These are phyloP conservation scores for Croton laevigatus DNA, from an alignment of 441 rosid species.

Conservation along the genomic window DNA sequence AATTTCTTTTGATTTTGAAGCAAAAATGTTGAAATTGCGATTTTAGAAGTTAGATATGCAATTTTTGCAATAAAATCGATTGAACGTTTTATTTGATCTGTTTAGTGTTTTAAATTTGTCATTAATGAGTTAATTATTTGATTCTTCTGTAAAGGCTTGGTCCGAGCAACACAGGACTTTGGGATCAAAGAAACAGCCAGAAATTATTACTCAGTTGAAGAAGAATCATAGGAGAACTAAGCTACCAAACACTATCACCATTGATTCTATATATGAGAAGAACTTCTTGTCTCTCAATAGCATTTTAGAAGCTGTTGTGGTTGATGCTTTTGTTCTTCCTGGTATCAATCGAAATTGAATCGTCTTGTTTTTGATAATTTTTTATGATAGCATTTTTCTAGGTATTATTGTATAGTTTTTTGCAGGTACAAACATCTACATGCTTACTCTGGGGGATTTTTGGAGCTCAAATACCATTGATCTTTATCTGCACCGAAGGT, in stretches of 20 bases:
- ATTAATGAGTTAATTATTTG: neutral
- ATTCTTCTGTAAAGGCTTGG: conserved; percentile 58
- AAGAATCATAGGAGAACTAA: conserved; percentile 65
- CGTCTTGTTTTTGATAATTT: neutral
- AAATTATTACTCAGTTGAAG: conserved; percentile 55
- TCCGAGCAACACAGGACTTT: conserved; percentile 59
- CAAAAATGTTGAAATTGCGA: conserved; percentile 4
- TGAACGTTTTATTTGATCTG: no score
- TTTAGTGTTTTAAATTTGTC: neutral
- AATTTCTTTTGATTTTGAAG: neutral
- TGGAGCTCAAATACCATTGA: conserved; percentile 97
- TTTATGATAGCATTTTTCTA: neutral
- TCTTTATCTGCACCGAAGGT: conserved; percentile 91
- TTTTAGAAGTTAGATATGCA: neutral
- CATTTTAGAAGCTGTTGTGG: conserved; percentile 72
- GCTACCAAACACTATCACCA: conserved; percentile 63
- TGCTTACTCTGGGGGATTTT: conserved; percentile 88
- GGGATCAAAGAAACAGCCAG: conserved; percentile 64
- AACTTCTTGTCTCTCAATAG: conserved; percentile 66
- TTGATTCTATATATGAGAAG: conserved; percentile 82
- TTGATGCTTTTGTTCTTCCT: conserved; percentile 68
- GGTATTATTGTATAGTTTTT: neutral
- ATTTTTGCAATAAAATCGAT: neutral
- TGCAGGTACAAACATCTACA: conserved; percentile 82
- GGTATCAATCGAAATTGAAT: conserved; percentile 33